Evolutionary conservation across 2,329 filamentous ascomycete species (phyloP), one percentile per base, ranked within the genome.

Genomic region (Verticillium isaacii): DNA sequence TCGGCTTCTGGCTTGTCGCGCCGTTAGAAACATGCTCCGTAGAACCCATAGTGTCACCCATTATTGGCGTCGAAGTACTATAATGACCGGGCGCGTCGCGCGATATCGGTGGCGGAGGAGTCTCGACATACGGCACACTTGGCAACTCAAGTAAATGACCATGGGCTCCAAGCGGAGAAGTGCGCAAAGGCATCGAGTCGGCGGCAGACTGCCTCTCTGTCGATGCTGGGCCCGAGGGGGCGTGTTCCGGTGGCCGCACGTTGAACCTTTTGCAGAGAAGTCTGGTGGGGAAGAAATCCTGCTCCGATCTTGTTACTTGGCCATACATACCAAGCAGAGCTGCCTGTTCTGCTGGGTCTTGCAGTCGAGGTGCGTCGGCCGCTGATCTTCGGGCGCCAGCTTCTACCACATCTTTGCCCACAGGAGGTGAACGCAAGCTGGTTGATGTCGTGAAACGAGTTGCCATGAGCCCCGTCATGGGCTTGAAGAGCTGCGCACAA

Each of bases 201-300:
- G 36, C 14, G 17, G 12, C 17, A 41, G 37, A 41, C 2, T 12
- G 17, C 14, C 7, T 41, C 15, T 15, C n/a, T 12, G 56, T 59
- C 32, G 57, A 58, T 61, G 72, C 79, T 0, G 80, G 74, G 52
- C 88, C 83, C 37, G 81, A 76, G 68, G 85, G 83, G 36, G 89
- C 86, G 72, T 92, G 85, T 11, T 84, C 82, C 0, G 93, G 92
- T 9, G 90, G 85, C 63, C 83, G 87, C n/a, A 98, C 89, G 68
- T 93, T 93, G 76, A 99, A 97, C 9, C 95, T 84, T 73, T 98
- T 99, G 77, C 94, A 98, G n/a, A 98, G 77, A 50, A 99, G 77
- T 60, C 93, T 82, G 1, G 89, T 89, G 1, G 95, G 95, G 68
- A 88, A 89, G 74, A 97, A 98, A 5, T 88, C 84, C 8, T 85